Base-by-base conservation (phyloP, 2,329 filamentous ascomycete genomes). In the Alternaria sp. region DNA sequence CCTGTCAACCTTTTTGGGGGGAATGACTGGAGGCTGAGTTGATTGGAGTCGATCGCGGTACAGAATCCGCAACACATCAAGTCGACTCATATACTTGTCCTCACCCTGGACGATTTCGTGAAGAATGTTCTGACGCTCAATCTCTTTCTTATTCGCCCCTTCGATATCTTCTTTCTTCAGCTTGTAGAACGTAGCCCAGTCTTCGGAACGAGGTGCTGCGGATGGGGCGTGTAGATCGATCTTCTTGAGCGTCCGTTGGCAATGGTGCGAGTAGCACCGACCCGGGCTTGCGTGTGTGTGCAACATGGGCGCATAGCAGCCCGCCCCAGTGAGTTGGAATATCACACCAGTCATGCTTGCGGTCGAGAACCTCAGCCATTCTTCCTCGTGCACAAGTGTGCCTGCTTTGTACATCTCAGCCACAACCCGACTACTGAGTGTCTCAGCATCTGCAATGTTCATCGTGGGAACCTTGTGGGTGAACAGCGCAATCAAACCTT, bases 381-480 rank as follows among this genome's bases (percentile, higher is more conserved):
- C 96, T 77, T 99, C 95, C 33, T 97, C 94, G 13, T 89, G 88
- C 5, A 96, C 82, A 31, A 99, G 80, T 10, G 92, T 91, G 37
- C 88, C 89, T 8, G 89, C 87, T 24, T 86, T 84, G 65, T 94
- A 86, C 91, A 99, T 95, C 45, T 89, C 86, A 54, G 87, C 83
- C 2, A 96, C 88, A 0, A 97, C 91, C 39, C 87, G 87, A 58
- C 86, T 85, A 61, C 91, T 92, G 51, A 99, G 82, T 1, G 89
- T 90, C 75, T 99, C 95, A 0, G 95, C 95, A 81, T 99, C 96
- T 5, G 94, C 93, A 40, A 95, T 94, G 69, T 99, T 98, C 92
- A 99, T 97, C 0, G 93, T 99, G 0, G 95, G 93, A 0, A 99
- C 93, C 77, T 97, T 98, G 78, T 91, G 86, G 2, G 92, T 96